phyloP scores from a whole-genome alignment of 805 yeast species.

The Metschnikowia lochheadii region DNA sequence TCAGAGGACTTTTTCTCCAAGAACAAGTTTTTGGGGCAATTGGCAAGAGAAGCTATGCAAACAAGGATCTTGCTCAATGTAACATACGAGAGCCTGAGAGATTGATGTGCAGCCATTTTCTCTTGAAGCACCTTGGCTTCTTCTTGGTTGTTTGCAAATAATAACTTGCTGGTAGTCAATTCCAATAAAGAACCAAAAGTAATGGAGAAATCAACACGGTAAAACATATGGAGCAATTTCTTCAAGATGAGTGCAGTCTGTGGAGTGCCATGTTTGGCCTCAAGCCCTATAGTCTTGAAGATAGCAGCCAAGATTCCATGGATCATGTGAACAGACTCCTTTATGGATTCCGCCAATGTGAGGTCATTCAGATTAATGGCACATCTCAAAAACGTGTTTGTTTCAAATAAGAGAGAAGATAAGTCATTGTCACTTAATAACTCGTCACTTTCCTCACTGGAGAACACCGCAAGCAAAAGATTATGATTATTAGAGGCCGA shows the following conservation, averaged over 20 bases:
- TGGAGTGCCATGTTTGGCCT: constrained; percentile 8
- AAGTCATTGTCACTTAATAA: constrained; percentile 15
- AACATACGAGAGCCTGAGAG: constrained; percentile 18
- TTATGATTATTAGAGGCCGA: constrained; percentile 9
- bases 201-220: constrained; percentile 21
- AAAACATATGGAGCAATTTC: constrained; percentile 23
- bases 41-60: constrained; percentile 23
- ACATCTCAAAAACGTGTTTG: constrained; percentile 18
- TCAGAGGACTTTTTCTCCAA: constrained; percentile 17
- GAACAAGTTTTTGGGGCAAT: constrained; percentile 21
- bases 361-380: constrained; percentile 13
- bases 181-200: constrained; percentile 18
- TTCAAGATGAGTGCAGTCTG: constrained; percentile 20
- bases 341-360: constrained; percentile 17
- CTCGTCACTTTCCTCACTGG: constrained; percentile 16
- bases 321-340: constrained; percentile 25
- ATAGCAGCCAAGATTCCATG: constrained; percentile 23
- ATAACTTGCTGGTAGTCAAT: constrained; percentile 7
- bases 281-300: constrained; percentile 15
- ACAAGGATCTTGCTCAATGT: constrained; percentile 24
- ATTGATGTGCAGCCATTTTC: not conserved
- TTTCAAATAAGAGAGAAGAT: constrained; percentile 14
- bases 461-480: constrained; percentile 17
- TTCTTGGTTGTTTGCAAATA: constrained; percentile 3
- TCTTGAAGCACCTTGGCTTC: constrained; percentile 1